Conservation (phyloP, 768 basidiomycete species). For the Phlegmacium glaucopus region DNA sequence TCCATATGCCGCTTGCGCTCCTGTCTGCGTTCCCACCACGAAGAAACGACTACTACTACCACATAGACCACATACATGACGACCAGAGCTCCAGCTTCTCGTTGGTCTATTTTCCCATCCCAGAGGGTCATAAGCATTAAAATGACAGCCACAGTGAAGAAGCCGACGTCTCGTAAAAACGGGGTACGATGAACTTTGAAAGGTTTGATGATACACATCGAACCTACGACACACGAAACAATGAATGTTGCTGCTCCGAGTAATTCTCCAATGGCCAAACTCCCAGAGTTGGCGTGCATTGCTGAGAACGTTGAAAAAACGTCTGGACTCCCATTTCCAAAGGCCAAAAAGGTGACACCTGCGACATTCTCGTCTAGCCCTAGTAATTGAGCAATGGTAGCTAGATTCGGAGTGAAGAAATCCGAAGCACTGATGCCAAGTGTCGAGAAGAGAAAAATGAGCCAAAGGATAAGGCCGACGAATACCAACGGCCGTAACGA, state of each 20-base stretch:
- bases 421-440: conserved; percentile 94
- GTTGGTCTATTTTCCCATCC: conserved; percentile 67
- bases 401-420: conserved; percentile 96
- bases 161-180: conserved; percentile 92
- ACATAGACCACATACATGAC: conserved; percentile 79
- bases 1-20: conserved; percentile 47
- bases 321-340: conserved; percentile 97
- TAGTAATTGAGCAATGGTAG: conserved; percentile 80
- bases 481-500: conserved; percentile 60
- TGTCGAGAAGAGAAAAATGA: conserved; percentile 91
- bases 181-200: conserved; percentile 79
- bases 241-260: conserved; percentile 96
- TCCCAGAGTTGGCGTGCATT: conserved; percentile 80
- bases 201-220: conserved; percentile 96
- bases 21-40: conserved; percentile 68
- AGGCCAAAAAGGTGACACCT: conserved; percentile 94
- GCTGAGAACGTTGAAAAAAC: conserved; percentile 95
- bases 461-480: conserved; percentile 67
- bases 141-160: conserved; percentile 84
- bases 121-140: conserved; percentile 73
- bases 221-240: conserved; percentile 92
- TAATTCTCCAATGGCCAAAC: conserved; percentile 91
- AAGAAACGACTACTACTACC: conserved; percentile 64
- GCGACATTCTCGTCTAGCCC: conserved; percentile 92
- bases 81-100: conserved; percentile 75